These are phyloP conservation scores for Solanum appendiculatum DNA, from an alignment of 257 asterid species.

Conservation along the genomic window DNA sequence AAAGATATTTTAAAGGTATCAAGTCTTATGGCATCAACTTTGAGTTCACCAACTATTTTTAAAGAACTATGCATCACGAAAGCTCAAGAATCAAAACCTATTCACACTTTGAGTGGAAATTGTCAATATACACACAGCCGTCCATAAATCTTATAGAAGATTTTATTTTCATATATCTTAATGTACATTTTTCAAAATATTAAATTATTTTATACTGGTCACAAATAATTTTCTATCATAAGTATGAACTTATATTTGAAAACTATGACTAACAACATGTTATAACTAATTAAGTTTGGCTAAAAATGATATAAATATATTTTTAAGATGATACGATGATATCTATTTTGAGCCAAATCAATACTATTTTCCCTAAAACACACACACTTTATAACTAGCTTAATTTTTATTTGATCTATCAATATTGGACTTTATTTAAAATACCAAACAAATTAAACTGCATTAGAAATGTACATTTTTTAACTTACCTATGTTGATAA, in stretches of 20 bases:
- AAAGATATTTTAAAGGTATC: neutral
- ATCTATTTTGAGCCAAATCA: neutral
- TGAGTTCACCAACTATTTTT: neutral
- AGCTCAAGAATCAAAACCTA: neutral
- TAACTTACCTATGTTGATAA: neutral
- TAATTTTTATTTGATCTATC: neutral
- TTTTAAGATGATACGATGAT: neutral
- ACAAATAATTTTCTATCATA: neutral
- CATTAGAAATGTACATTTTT: neutral
- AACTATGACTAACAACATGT: neutral
- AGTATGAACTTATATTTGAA: neutral
- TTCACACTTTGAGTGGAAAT: neutral
- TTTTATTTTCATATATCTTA: neutral
- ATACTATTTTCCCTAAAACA: neutral
- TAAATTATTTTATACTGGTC: neutral
- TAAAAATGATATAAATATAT: neutral
- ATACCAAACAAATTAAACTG: neutral
- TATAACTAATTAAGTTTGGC: neutral
- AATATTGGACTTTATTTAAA: neutral
- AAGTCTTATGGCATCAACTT: neutral
- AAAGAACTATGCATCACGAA: neutral
- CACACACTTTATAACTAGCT: neutral
- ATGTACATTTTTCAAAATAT: neutral
- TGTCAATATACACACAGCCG: neutral
- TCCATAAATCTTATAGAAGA: neutral